These are phyloP conservation scores for Fusarium papillatum DNA, from an alignment of 2,329 filamentous ascomycete species.

Conservation along the genomic window DNA sequence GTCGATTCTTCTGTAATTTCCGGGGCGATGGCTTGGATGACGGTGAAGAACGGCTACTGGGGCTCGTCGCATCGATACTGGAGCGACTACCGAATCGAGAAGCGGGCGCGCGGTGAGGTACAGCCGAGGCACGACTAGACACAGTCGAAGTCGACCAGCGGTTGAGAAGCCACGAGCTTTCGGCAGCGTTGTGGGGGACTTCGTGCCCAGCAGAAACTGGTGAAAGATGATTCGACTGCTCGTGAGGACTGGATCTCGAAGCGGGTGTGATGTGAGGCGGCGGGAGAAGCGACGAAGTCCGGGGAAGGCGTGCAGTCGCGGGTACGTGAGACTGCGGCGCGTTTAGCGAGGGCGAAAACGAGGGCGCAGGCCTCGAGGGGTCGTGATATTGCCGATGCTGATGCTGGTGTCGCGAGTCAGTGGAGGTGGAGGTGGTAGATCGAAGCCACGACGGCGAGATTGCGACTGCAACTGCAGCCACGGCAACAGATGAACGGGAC, in stretches of 20 bases:
- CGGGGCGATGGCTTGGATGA: slow-evolving; percentile 48
- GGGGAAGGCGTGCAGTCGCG: slow-evolving; percentile 52
- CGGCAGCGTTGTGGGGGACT: slow-evolving; percentile 51
- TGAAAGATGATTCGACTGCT: slow-evolving; percentile 36
- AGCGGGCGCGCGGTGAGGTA: slow-evolving; percentile 47
- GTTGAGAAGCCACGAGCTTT: slow-evolving; percentile 63
- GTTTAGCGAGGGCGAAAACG: slow-evolving; percentile 30
- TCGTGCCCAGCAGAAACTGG: slow-evolving; percentile 26
- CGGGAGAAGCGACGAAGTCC: slow-evolving; percentile 60
- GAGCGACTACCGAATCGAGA: slow-evolving; percentile 55
- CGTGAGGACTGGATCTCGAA: slow-evolving; percentile 30
- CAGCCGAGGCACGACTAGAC: slow-evolving; percentile 60
- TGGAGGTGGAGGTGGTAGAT: slow-evolving; percentile 22
- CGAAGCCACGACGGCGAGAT: slow-evolving; percentile 39
- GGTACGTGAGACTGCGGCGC: slow-evolving; percentile 43
- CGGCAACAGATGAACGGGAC: slow-evolving; percentile 28
- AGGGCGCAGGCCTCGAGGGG: slow-evolving; percentile 33
- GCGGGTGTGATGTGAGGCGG: slow-evolving; percentile 49
- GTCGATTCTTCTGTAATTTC: slow-evolving; percentile 54
- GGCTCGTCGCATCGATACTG: slow-evolving; percentile 58
- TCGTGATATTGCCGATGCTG: slow-evolving; percentile 30
- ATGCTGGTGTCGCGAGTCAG: slow-evolving; percentile 37
- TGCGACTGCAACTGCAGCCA: slow-evolving; percentile 37
- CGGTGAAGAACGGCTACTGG: slow-evolving; percentile 48
- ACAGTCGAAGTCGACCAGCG: slow-evolving; percentile 67